These are phyloP conservation scores for Albatrellus ellisii DNA, from an alignment of 768 basidiomycete species.

Conservation along the genomic window DNA sequence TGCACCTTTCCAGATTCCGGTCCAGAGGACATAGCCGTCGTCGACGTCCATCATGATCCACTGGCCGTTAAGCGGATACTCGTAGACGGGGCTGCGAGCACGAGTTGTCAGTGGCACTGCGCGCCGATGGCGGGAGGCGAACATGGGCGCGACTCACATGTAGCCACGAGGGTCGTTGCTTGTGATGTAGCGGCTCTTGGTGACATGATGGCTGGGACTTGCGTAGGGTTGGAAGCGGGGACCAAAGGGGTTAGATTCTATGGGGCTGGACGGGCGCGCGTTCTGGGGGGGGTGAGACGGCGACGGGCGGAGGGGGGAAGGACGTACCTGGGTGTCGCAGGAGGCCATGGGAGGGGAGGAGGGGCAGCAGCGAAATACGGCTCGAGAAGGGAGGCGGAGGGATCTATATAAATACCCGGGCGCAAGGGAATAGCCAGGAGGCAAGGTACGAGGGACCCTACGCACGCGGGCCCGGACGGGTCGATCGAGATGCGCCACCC, in stretches of 20 bases:
- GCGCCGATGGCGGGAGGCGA: neutral
- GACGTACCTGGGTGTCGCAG: slow-evolving; percentile 19
- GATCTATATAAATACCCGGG: slow-evolving; percentile 13
- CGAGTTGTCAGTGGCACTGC: slow-evolving; percentile 4
- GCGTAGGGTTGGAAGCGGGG: slow-evolving; percentile 54
- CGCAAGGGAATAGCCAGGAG: slow-evolving; percentile 3
- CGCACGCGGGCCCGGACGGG: too few relatives aligned
- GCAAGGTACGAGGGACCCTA: slow-evolving; percentile 2
- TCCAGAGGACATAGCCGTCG: slow-evolving; percentile 87
- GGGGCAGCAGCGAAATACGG: slow-evolving; percentile 13
- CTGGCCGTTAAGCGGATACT: slow-evolving; percentile 80
- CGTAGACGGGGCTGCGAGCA: slow-evolving; percentile 70
- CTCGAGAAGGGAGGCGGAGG: slow-evolving; percentile 8
- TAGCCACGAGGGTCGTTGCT: slow-evolving; percentile 83
- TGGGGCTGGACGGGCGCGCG: slow-evolving; percentile 19
- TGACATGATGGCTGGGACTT: slow-evolving; percentile 67
- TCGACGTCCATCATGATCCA: slow-evolving; percentile 97
- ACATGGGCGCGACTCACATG: slow-evolving; percentile 43
- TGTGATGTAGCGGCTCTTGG: slow-evolving; percentile 80
- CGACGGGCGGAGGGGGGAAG: neutral
- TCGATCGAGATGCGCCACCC: too few relatives aligned
- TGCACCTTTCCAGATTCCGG: slow-evolving; percentile 86
- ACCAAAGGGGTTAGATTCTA: slow-evolving; percentile 10
- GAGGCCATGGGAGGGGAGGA: slow-evolving; percentile 20
- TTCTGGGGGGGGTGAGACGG: slow-evolving; percentile 15